Evolutionary conservation across 2,329 filamentous ascomycete genomes (phyloP).

Genomic region (Exophiala aquamarina): DNA sequence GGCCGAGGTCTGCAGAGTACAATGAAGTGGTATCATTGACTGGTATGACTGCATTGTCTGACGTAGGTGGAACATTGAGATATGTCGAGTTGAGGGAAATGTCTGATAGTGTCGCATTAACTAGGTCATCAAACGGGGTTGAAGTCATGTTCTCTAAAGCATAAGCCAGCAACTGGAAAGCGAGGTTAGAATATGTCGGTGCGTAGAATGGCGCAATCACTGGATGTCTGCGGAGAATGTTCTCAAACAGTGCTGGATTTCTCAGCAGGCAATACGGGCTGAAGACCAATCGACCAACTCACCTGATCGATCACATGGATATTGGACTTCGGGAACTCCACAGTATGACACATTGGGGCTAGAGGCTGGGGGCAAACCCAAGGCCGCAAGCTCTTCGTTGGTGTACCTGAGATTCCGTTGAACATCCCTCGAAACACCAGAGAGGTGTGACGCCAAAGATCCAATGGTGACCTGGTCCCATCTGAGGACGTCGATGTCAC

Average conservation of each 20-base stretch:
- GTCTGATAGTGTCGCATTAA: conserved; percentile 29
- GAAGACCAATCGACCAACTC: conserved; percentile 1
- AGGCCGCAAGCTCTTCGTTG: background rate
- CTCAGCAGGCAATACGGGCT: conserved; percentile 5
- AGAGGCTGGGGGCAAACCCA: conserved; percentile 7
- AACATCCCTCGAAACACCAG: conserved; percentile 3
- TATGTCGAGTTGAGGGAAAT: conserved; percentile 40
- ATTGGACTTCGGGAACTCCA: background rate
- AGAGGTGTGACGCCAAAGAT: conserved; percentile 46
- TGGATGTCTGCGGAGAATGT: background rate
- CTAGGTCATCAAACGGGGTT: conserved; percentile 35
- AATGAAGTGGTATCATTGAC: conserved; percentile 28
- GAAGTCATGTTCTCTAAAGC: conserved; percentile 41
- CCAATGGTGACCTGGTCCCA: conserved; percentile 52
- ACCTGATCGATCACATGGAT: conserved; percentile 4
- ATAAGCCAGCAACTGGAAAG: conserved; percentile 37
- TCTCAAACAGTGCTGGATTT: conserved; percentile 4
- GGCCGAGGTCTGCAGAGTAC: background rate
- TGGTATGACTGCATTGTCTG: conserved; percentile 38
- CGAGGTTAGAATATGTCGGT: conserved; percentile 37
- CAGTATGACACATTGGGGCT: background rate
- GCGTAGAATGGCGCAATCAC: conserved; percentile 32
- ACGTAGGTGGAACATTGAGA: conserved; percentile 30
- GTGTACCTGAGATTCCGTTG: background rate
- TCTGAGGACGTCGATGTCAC: conserved; percentile 28